Percentiles rank a stretch among this genome's conserved stretches.
These are phyloP conservation scores for Acidiella bohemica DNA, from an alignment of 495 filamentous ascomycete genomes.

Conservation along the genomic window DNA sequence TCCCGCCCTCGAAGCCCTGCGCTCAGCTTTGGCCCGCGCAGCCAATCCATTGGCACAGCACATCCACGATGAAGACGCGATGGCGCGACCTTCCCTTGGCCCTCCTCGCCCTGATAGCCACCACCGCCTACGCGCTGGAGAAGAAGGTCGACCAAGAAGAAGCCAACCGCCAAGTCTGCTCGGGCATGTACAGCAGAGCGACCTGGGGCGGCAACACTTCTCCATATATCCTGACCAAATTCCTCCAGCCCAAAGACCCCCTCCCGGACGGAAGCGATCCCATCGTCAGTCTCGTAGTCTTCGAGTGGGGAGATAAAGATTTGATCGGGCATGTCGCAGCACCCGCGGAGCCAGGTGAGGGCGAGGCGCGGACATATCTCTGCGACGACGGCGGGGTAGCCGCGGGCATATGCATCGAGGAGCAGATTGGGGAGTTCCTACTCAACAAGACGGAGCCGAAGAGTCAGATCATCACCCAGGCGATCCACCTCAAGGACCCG, in stretches of 20 bases:
- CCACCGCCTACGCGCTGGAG: conserved; percentile 5
- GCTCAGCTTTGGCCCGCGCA: too few relatives aligned
- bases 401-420: conserved; percentile 53
- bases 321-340: conserved; percentile 52
- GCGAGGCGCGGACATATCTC: conserved; percentile 40
- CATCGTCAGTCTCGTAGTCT: conserved; percentile 73
- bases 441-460: conserved; percentile 54
- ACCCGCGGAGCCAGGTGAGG: conserved; percentile 8
- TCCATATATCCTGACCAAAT: conserved; percentile 77
- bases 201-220: conserved; percentile 81
- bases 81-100: conserved; percentile 5
- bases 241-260: conserved; percentile 39
- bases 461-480: conserved; percentile 60
- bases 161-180: conserved; percentile 72
- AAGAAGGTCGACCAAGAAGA: conserved; percentile 46
- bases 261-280: conserved; percentile 43
- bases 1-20: too few relatives aligned
- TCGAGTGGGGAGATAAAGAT: conserved; percentile 79
- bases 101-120: conserved; percentile 14
- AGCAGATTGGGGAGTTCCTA: conserved; percentile 74
- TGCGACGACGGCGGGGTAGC: conserved; percentile 58
- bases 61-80: conserved; percentile 10
- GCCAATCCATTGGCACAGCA: too few relatives aligned
- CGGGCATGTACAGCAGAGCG: conserved; percentile 90
- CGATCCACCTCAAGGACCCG: conserved; percentile 68